These are phyloP conservation scores for Globisporangium emineosum DNA, from an alignment of 352 stramenopile genomes.

Conservation along the genomic window DNA sequence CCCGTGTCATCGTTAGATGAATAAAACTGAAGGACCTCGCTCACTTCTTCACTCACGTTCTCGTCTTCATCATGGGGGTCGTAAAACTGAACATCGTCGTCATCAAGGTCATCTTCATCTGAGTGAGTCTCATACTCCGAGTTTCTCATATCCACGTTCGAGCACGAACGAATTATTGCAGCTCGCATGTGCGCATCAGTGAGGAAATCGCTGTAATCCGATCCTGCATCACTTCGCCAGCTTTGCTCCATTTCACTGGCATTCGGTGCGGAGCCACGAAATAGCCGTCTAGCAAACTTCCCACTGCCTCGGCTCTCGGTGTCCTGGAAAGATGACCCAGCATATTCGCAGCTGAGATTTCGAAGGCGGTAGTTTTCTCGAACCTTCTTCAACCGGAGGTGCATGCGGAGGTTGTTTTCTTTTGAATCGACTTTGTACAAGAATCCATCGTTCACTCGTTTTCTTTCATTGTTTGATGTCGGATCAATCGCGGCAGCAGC, in stretches of 20 bases:
- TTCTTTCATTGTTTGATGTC: not conserved
- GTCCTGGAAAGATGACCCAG: conserved; percentile 39
- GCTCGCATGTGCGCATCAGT: conserved; percentile 76
- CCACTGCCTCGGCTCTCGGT: conserved; percentile 42
- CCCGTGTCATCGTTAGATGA: not conserved
- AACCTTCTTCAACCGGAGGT: conserved; percentile 62
- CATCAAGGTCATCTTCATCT: conserved; percentile 47
- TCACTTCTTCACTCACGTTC: conserved; percentile 22
- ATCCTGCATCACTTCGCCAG: conserved; percentile 70
- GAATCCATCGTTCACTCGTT: conserved; percentile 21
- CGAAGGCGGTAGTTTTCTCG: conserved; percentile 60
- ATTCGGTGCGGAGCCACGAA: conserved; percentile 27
- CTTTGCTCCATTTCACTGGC: conserved; percentile 40
- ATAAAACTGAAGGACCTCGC: conserved; percentile 3
- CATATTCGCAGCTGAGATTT: conserved; percentile 64
- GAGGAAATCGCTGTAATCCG: conserved; percentile 77
- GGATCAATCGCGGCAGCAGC: not conserved
- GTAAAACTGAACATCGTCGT: conserved; percentile 38
- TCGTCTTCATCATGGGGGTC: conserved; percentile 25
- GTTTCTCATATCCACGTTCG: conserved; percentile 42
- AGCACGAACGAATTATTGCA: conserved; percentile 66
- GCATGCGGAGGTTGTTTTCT: conserved; percentile 78
- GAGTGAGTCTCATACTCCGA: conserved; percentile 36
- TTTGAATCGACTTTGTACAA: conserved; percentile 65
- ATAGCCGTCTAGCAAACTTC: conserved; percentile 23